These are phyloP conservation scores for Fusarium napiforme DNA, from an alignment of 2,329 filamentous ascomycete genomes.

Conservation along the genomic window DNA sequence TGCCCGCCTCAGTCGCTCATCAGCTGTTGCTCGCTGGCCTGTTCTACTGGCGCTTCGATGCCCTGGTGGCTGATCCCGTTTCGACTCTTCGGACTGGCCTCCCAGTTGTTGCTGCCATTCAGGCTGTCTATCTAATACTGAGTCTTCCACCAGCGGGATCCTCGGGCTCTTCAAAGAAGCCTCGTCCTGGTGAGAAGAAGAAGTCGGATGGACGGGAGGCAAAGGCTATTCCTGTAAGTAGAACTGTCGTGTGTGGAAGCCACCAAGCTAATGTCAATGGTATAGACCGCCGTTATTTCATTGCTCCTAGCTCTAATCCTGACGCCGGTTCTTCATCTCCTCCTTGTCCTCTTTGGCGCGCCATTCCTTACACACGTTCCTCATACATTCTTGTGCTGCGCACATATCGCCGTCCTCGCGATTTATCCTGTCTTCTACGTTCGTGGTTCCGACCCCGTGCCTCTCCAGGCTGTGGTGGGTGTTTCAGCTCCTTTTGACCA, in stretches of 20 bases:
- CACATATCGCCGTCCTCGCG: conserved; percentile 83
- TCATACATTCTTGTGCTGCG: conserved; percentile 82
- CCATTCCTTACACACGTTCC: conserved; percentile 83
- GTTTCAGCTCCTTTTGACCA: conserved; percentile 80
- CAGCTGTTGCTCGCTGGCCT: conserved; percentile 73
- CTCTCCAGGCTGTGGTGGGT: conserved; percentile 78
- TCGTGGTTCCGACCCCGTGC: conserved; percentile 77
- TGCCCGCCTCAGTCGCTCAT: conserved; percentile 72
- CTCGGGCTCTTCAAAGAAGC: conserved; percentile 59
- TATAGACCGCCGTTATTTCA: conserved; percentile 58
- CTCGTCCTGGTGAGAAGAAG: conserved; percentile 65
- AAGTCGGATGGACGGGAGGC: conserved; percentile 58
- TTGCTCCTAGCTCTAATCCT: conserved; percentile 74
- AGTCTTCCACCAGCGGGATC: conserved; percentile 72
- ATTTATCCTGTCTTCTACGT: conserved; percentile 86
- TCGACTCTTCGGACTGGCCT: conserved; percentile 70
- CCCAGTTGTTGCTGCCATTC: conserved; percentile 70
- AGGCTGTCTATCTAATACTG: conserved; percentile 69
- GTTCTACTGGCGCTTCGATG: conserved; percentile 71
- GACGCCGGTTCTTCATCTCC: conserved; percentile 69
- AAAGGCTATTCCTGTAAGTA: conserved; percentile 60
- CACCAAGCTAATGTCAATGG: conserved; percentile 14
- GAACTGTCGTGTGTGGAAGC: too few species aligned
- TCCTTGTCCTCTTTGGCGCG: conserved; percentile 89
- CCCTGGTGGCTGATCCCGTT: conserved; percentile 77